phyloP scores from a whole-genome alignment of 495 filamentous ascomycete species.

The Letharia columbiana region DNA sequence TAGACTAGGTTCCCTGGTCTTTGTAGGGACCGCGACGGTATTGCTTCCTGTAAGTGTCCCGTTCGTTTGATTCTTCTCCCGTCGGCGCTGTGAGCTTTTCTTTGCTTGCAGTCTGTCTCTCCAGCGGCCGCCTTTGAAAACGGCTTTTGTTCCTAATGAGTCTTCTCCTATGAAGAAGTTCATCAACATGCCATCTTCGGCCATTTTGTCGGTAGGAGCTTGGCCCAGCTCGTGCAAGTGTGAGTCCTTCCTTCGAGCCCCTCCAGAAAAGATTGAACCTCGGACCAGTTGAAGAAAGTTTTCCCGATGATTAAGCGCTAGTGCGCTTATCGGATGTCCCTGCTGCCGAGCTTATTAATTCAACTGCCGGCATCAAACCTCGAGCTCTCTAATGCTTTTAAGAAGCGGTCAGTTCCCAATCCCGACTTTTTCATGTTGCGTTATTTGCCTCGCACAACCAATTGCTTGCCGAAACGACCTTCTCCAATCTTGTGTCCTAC shows the following conservation, averaged over 20 bases:
- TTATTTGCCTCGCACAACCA: background rate
- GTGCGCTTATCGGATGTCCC: background rate
- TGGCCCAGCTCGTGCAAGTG: background rate
- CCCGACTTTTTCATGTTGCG: conserved; percentile 1
- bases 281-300: background rate
- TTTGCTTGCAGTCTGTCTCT: conserved; percentile 76
- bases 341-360: background rate
- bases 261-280: background rate
- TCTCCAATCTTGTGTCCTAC: background rate
- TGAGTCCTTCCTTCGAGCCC: background rate
- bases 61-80: conserved; percentile 30
- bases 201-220: conserved; percentile 47
- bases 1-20: background rate
- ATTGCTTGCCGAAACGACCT: background rate
- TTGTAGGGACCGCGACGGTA: background rate
- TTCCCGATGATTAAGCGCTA: background rate
- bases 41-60: conserved; percentile 15
- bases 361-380: background rate
- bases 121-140: conserved; percentile 86
- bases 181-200: conserved; percentile 88
- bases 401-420: background rate
- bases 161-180: conserved; percentile 74
- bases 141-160: conserved; percentile 42
- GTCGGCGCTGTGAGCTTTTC: conserved; percentile 48
- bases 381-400: background rate